Evolutionary conservation across 768 basidiomycete genomes (phyloP).

Genomic region (Gyrodon lividus): DNA sequence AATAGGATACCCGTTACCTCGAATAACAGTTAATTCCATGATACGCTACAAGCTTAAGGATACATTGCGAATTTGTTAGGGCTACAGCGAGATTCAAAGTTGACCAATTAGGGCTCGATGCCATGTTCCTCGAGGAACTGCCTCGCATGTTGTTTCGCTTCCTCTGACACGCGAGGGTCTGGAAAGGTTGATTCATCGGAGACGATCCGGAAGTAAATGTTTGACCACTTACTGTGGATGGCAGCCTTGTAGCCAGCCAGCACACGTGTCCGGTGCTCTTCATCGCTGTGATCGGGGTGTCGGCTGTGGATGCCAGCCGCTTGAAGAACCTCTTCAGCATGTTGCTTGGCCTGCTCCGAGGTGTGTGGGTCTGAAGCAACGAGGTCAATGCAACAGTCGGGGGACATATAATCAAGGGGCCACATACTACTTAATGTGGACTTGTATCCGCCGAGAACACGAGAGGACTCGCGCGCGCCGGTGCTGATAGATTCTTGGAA

Average conservation of each 20-base stretch:
- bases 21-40: conserved; percentile 3
- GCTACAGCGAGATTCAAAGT: not conserved
- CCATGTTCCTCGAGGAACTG: conserved; percentile 37
- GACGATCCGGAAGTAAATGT: not conserved
- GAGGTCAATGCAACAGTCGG: not conserved
- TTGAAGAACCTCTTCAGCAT: conserved; percentile 52
- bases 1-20: conserved; percentile 1
- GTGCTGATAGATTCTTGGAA: too few species aligned
- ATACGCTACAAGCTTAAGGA: not conserved
- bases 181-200: conserved; percentile 1
- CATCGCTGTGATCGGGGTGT: conserved; percentile 29
- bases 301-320: conserved; percentile 41
- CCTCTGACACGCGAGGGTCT: conserved; percentile 49
- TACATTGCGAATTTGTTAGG: too few species aligned
- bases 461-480: conserved; percentile 11
- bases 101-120: conserved; percentile 6
- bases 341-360: conserved; percentile 49
- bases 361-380: conserved; percentile 39
- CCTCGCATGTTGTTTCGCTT: conserved; percentile 48
- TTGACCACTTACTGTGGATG: conserved; percentile 39
- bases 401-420: not conserved
- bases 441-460: conserved; percentile 47
- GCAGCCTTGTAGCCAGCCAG: conserved; percentile 59
- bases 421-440: conserved; percentile 45
- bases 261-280: conserved; percentile 46